A percentile compares a stretch with the other conserved stretches of the same genome.
phyloP scores from a whole-genome alignment of 257 asterid genomes.

The Mitragyna speciosa region DNA sequence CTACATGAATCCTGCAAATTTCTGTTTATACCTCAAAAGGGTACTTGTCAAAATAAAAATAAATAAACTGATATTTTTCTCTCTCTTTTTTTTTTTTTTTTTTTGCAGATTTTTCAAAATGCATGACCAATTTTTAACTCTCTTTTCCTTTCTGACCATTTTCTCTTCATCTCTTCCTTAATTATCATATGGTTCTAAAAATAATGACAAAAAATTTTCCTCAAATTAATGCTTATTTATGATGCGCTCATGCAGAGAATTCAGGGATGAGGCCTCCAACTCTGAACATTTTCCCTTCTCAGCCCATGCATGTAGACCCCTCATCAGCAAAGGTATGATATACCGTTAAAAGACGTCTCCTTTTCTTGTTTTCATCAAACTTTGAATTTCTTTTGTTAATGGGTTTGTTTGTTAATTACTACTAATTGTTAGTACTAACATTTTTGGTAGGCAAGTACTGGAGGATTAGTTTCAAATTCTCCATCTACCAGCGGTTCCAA shows the following conservation, averaged over 20 bases:
- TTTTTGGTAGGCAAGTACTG: conserved; percentile 58
- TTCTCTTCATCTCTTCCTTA: neutral
- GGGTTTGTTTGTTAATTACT: neutral
- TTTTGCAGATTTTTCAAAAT: conserved; percentile 13
- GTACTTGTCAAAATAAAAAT: neutral
- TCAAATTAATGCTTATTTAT: neutral
- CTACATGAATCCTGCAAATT: conserved; percentile 16
- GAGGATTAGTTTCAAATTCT: conserved; percentile 43
- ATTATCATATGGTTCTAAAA: neutral
- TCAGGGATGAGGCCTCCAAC: conserved; percentile 73
- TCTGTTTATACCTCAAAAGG: conserved; percentile 17
- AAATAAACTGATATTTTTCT: no score
- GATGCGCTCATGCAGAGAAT: conserved; percentile 50
- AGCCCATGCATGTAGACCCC: conserved; percentile 90
- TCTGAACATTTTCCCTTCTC: conserved; percentile 88
- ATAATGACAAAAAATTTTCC: neutral
- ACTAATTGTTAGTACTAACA: conserved; percentile 2
- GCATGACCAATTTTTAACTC: conserved; percentile 5
- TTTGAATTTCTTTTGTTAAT: neutral
- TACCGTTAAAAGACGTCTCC: conserved; percentile 14
- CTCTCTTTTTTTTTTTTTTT: neutral
- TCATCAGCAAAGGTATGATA: conserved; percentile 52
- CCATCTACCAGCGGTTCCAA: conserved; percentile 57
- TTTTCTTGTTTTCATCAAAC: conserved; percentile 27
- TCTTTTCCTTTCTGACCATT: neutral